These are phyloP conservation scores for Aspergillus fijiensis DNA, from an alignment of 2,329 filamentous ascomycete species.

Conservation along the genomic window DNA sequence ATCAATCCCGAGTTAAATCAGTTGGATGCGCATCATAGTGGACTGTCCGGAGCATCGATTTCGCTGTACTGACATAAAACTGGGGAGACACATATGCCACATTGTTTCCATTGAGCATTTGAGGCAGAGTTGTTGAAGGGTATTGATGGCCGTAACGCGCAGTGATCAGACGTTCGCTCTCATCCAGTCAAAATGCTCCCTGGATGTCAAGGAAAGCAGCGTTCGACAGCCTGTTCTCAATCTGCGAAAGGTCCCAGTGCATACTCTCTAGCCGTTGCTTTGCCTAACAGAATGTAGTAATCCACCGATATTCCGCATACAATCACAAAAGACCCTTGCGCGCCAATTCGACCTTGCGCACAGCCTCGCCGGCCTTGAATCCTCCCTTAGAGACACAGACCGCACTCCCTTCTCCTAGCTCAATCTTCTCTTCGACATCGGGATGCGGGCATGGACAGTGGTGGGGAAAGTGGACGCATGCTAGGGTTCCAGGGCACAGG, in stretches of 20 bases:
- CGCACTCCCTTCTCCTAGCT: conserved; percentile 50
- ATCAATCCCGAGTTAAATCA: too few species aligned
- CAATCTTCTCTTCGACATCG: conserved; percentile 73
- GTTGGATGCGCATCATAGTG: too few species aligned
- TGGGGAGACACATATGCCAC: too few species aligned
- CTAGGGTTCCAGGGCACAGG: conserved; percentile 88
- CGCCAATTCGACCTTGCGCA: conserved; percentile 51
- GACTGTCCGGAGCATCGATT: too few species aligned
- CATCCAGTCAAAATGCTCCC: not conserved
- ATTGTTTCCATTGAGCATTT: too few species aligned
- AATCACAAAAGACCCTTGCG: conserved; percentile 49
- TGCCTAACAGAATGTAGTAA: not conserved
- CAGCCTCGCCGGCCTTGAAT: conserved; percentile 47
- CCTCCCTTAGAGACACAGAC: conserved; percentile 51
- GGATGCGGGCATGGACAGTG: conserved; percentile 93
- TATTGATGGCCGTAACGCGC: too few species aligned
- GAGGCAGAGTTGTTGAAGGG: too few species aligned
- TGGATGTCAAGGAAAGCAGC: not conserved
- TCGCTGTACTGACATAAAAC: too few species aligned
- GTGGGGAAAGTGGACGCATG: conserved; percentile 94
- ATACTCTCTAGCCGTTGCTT: not conserved
- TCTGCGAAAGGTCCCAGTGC: not conserved
- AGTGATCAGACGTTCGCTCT: too few species aligned
- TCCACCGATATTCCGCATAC: not conserved
- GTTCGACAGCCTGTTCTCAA: not conserved